Evolutionary conservation across 1,284 basidiomycete genomes (phyloP), one percentile per base, ranked within the genome.

Genomic region (Apiotrichum montevideense): DNA sequence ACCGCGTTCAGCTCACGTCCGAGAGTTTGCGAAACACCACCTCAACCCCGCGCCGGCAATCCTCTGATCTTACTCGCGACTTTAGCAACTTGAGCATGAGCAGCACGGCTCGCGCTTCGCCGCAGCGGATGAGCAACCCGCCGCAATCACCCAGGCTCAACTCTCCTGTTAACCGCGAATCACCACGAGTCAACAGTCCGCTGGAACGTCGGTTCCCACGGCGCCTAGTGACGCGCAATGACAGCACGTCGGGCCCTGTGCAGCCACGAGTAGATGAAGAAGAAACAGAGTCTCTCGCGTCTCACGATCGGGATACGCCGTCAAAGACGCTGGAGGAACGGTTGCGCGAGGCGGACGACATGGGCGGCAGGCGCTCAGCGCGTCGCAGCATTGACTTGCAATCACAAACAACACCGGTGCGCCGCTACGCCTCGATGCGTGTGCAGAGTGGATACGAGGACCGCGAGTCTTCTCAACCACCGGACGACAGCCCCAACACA

Each of bases 281-380:
- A 42, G 21, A 15, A 8, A 9, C 5, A 15, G 48, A 46, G 8
- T 39, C 37, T 9, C 35, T 41, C n/a, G 11, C 43, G 32, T 29
- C 29, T 21, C 35, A 54, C 32, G 21, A 43, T 21, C 21, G n/a
- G 33, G n/a, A 46, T 10, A 44, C 34, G 11, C 10, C 32, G 40
- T 13, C 37, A 35, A 15, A 13, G 48, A 15, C 33, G 9, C 46
- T 70, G 6, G 70, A 73, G 47, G 66, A 68, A 4, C 59, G 65
- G 40, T 71, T 74, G n/a, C 59, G 63, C 8, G 63, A 68, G 45
- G 70, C 68, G 0, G 70, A 73, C 51, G 70, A 68, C 44, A 63
- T 63, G 48, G 58, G 71, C 29, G 58, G 57, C 15, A 15, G 34
- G 39, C 35, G 56, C 53, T 15, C 44, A 8, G 46, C 61, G 52